These are phyloP conservation scores for Apiotrichum brassicae DNA, from an alignment of 1,284 basidiomycete species.

Conservation along the genomic window DNA sequence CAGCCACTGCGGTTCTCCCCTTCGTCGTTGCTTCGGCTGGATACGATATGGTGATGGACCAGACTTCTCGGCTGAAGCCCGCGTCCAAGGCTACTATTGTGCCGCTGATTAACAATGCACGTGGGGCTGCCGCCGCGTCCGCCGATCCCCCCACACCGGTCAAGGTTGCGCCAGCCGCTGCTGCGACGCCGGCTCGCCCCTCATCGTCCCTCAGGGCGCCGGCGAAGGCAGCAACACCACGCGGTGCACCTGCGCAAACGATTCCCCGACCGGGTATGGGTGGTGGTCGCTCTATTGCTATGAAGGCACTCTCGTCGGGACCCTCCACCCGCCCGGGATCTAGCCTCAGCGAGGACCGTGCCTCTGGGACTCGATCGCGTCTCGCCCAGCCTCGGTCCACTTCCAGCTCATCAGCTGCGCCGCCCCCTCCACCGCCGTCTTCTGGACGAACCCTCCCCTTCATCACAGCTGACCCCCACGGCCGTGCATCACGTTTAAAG, in stretches of 20 bases:
- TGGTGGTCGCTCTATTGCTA: constrained; percentile 37
- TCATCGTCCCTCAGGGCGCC: constrained; percentile 22
- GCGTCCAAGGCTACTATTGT: constrained; percentile 80
- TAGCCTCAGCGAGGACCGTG: constrained; percentile 24
- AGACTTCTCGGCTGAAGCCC: constrained; percentile 80
- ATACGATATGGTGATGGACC: constrained; percentile 77
- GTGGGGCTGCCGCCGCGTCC: constrained; percentile 32
- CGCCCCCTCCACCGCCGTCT: constrained; percentile 2
- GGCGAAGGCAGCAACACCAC: constrained; percentile 12
- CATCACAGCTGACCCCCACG: constrained; percentile 61
- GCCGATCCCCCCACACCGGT: constrained; percentile 9
- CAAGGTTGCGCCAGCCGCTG: constrained; percentile 1
- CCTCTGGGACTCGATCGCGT: constrained; percentile 23
- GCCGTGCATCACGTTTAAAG: constrained; percentile 64
- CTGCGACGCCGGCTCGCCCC: constrained; percentile 20
- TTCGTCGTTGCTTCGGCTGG: constrained; percentile 70
- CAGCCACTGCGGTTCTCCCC: constrained; percentile 75
- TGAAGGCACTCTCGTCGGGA: constrained; percentile 38
- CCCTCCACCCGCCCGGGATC: constrained; percentile 29
- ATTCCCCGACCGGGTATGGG: constrained; percentile 2
- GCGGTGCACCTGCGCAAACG: not conserved
- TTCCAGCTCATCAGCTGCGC: constrained; percentile 20
- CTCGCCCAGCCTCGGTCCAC: constrained; percentile 13
- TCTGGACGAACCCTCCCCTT: constrained; percentile 51
- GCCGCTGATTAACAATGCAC: constrained; percentile 71